A percentile compares a stretch with the other conserved stretches of the same genome.
Conservation (phyloP, 2,329 filamentous ascomycete genomes). For the Clarireedia homoeocarpa region DNA sequence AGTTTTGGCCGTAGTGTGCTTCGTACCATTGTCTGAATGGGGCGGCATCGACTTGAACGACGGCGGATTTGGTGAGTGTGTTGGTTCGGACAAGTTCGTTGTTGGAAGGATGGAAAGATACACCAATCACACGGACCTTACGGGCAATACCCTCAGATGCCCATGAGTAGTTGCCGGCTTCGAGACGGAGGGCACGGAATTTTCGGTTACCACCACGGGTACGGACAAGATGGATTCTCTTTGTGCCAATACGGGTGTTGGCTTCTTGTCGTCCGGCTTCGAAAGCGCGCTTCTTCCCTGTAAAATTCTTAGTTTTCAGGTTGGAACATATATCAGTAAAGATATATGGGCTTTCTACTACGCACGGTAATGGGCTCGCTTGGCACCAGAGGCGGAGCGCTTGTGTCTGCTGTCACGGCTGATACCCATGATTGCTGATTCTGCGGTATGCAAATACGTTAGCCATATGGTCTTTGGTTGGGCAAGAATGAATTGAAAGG, state of each 20-base stretch:
- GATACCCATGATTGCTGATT: conserved; percentile 94
- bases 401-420: conserved; percentile 99
- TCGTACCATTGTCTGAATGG: conserved; percentile 99
- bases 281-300: conserved; percentile 96
- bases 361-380: conserved; percentile 87
- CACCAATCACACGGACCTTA: conserved; percentile 98
- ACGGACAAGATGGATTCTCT: conserved; percentile 94
- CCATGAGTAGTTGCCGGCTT: conserved; percentile 99
- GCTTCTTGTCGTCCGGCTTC: conserved; percentile 99
- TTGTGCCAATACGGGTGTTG: conserved; percentile 97
- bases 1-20: conserved; percentile 89
- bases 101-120: conserved; percentile 99
- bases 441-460: conserved; percentile 35
- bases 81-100: conserved; percentile 99
- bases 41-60: conserved; percentile 97
- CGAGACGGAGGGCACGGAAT: conserved; percentile 97
- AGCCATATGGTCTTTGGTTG: conserved; percentile 12
- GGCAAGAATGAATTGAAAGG: not conserved
- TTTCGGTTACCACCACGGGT: conserved; percentile 99
- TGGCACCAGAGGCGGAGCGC: conserved; percentile 97
- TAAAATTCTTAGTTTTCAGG: conserved; percentile 48
- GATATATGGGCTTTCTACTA: conserved; percentile 63
- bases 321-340: conserved; percentile 59
- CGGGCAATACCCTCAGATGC: conserved; percentile 94
- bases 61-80: conserved; percentile 97